phyloP scores from a whole-genome alignment of 495 filamentous ascomycete species.

The Xylaria cubensis region DNA sequence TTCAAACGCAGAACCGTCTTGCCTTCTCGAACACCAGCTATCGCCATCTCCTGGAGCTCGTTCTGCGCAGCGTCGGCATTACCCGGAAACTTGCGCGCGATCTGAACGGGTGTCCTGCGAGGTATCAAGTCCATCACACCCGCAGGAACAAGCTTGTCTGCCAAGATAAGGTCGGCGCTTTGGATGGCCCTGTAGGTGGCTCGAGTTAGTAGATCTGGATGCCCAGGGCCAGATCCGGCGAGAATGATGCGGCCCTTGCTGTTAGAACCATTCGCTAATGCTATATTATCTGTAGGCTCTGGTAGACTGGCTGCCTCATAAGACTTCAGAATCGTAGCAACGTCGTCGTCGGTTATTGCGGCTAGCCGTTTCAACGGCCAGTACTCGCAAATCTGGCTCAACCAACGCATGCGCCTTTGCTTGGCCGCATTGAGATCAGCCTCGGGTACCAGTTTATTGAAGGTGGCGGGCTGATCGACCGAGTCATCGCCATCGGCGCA shows the following conservation, averaged over 20 bases:
- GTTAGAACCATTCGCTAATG: not conserved
- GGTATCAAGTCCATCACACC: constrained; percentile 88
- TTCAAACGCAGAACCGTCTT: constrained; percentile 86
- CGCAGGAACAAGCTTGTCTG: constrained; percentile 93
- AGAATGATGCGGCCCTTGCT: constrained; percentile 75
- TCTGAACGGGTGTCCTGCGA: constrained; percentile 85
- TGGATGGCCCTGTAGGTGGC: constrained; percentile 89
- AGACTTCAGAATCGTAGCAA: constrained; percentile 71
- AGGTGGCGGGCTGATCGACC: constrained; percentile 79
- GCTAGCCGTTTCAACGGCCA: constrained; percentile 90
- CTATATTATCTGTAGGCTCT: constrained; percentile 23
- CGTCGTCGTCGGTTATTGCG: constrained; percentile 77
- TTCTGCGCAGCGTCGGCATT: constrained; percentile 94
- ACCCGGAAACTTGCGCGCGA: constrained; percentile 96
- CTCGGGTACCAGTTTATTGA: constrained; percentile 82
- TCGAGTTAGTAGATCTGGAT: constrained; percentile 87
- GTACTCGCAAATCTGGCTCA: constrained; percentile 97
- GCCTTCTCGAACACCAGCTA: constrained; percentile 73
- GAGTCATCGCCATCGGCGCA: constrained; percentile 81
- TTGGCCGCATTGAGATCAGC: constrained; percentile 76
- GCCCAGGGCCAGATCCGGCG: constrained; percentile 90
- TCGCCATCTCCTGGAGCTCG: constrained; percentile 82
- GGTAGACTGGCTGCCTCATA: constrained; percentile 53
- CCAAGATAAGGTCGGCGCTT: constrained; percentile 83
- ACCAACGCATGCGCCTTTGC: constrained; percentile 86